Base-by-base conservation (phyloP, 345 rosid genomes). In the Citrus australasica region DNA sequence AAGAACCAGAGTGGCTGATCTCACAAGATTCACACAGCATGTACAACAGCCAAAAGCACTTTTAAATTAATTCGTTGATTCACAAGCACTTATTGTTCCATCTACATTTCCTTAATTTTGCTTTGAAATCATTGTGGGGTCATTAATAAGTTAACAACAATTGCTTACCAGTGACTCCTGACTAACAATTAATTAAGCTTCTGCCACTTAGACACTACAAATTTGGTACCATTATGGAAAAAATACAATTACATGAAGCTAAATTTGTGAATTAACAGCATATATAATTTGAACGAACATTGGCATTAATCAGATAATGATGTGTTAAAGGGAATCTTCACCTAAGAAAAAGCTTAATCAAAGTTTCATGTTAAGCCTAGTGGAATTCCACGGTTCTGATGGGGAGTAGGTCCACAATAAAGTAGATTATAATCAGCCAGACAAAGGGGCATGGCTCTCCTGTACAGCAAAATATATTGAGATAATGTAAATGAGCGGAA, bases 391-490 rank as follows among this genome's bases (percentile, higher is more conserved):
- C 24, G 63, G 75, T 11, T 22, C 56, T 53, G 73, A 25, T 35
- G 37, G 56, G 46, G 62, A 17, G 55, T 55, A 56, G 85, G 86
- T 77, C 87, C 86, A 81, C 85, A 77, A 76, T 59, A 75, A 83
- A 64, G 48, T 58, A 48, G 84, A 78, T 64, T 60, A 80, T 63
- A 67, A 74, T 71, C 71, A 79, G 75, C 58, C 82, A 79, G 90
- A 87, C 88, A 85, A 65, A 64, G 79, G 66, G 51, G 75, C 78
- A 85, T 81, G 85, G 81, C 72, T 59, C 42, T 73, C 82, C 76
- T 82, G 81, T 60, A 32, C 78, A 76, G 22, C 62, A 60, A 30
- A 56, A 67, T 46, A 67, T 21, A 40, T 17, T 16, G 22, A 74
- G 46, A 48, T 72, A 63, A 59, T 69, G 71, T 65, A 71, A 37